Evolutionary conservation across 2,329 filamentous ascomycete species (phyloP).

Genomic region (Lojkania enalia): DNA sequence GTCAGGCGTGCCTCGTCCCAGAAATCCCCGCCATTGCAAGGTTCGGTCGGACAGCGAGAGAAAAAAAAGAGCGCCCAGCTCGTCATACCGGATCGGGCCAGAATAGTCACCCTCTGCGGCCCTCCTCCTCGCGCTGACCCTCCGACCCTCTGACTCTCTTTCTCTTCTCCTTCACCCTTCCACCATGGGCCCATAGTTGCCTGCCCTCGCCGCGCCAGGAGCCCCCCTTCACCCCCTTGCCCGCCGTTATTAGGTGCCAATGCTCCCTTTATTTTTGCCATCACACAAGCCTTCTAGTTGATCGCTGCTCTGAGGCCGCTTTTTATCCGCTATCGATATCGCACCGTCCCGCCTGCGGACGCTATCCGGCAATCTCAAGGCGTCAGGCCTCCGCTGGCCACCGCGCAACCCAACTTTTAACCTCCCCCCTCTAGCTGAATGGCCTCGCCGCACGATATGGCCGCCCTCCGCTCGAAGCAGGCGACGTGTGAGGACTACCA

Average conservation of each 20-base stretch:
- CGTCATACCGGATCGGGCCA: slow-evolving; percentile 1
- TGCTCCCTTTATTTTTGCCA: slow-evolving; percentile 5
- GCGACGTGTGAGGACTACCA: slow-evolving; percentile 45
- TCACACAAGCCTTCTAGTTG: slow-evolving; percentile 11
- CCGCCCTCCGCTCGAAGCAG: slow-evolving; percentile 23
- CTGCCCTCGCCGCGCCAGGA: slow-evolving; percentile 3
- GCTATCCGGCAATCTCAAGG: slow-evolving; percentile 2
- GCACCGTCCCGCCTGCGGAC: slow-evolving; percentile 13
- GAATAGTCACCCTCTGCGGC: neutral
- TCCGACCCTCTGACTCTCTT: slow-evolving; percentile 5
- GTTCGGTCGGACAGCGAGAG: slow-evolving; percentile 15
- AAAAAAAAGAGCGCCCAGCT: slow-evolving; percentile 9
- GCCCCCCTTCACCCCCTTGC: neutral
- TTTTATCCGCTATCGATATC: slow-evolving; percentile 25
- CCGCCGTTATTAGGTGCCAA: slow-evolving; percentile 1
- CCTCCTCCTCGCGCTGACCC: neutral
- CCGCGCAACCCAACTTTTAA: neutral
- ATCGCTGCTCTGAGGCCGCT: slow-evolving; percentile 16
- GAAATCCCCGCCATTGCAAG: neutral
- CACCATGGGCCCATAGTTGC: slow-evolving; percentile 12
- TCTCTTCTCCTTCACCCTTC: slow-evolving; percentile 3
- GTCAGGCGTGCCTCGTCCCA: neutral
- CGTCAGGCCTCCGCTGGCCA: neutral
- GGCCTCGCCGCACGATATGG: slow-evolving; percentile 19
- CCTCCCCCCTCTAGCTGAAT: neutral